phyloP scores from a whole-genome alignment of 768 basidiomycete genomes.

The Cystobasidium tubakii region DNA sequence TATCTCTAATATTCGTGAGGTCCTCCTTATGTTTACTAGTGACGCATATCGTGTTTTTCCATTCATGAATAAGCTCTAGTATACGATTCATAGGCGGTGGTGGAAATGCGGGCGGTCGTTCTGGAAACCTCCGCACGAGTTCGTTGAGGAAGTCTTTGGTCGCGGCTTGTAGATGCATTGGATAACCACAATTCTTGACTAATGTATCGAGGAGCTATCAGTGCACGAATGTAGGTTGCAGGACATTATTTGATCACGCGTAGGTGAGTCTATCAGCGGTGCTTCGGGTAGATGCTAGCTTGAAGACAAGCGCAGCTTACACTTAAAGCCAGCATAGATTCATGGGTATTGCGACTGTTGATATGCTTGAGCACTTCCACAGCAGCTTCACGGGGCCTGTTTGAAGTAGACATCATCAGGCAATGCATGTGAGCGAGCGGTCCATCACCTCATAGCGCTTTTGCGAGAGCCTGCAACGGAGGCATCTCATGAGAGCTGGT shows the following conservation, averaged over 20 bases:
- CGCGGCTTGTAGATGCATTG: conserved; percentile 89
- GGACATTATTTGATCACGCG: not conserved
- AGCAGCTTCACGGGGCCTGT: conserved; percentile 81
- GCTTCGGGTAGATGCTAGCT: not conserved
- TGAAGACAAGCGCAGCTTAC: conserved; percentile 44
- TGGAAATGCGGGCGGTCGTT: conserved; percentile 90
- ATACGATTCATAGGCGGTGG: conserved; percentile 92
- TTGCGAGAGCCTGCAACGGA: not conserved
- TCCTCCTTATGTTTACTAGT: conserved; percentile 93
- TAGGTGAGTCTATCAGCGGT: not conserved
- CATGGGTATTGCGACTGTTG: conserved; percentile 88
- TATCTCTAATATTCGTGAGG: conserved; percentile 91
- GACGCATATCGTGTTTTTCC: conserved; percentile 88
- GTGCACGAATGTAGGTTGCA: not conserved
- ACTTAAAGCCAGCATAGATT: conserved; percentile 75
- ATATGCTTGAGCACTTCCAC: conserved; percentile 75
- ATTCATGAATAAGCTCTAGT: conserved; percentile 80
- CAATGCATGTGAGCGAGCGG: conserved; percentile 5
- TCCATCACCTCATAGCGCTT: conserved; percentile 6
- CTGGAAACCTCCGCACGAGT: conserved; percentile 93
- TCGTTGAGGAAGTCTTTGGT: conserved; percentile 99
- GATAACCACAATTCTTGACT: conserved; percentile 91
- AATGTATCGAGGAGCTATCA: conserved; percentile 72
- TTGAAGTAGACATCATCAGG: not conserved
- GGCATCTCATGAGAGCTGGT: not conserved